Evolutionary conservation across 345 rosid species (phyloP), one percentile per base, ranked within the genome.

Genomic region (Arabis alpina): DNA sequence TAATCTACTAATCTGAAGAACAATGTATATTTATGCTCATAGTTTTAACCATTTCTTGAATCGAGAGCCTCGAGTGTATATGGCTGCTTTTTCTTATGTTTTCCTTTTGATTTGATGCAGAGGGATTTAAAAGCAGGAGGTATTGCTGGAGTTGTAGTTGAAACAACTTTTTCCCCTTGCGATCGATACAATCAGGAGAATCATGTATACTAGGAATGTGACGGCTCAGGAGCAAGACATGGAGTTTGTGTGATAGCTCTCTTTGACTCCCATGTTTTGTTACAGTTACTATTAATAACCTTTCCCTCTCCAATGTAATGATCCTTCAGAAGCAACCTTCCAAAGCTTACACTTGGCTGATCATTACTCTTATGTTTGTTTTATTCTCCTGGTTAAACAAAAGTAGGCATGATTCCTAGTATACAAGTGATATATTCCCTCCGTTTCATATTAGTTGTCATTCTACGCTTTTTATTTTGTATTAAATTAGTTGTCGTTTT

Each of bases 131-230:
- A 90, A 70, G 98, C 97, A 25, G 98, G 98, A 76, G 97, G 98
- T 64, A 79, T 92, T 32, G 93, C 97, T 78, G 98, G 97, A 60
- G 96, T 87, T 78, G 97, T 90, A 43, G 98, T 91, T 70, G 98
- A 93, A 77, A 86, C 96, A 19, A 92, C 93, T 61, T 82, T 93
- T 42, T 93, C 90, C 74, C 98, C 0, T n/a, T n/a, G 23, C 97
- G 14, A 85, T 93, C 66, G 98, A 90, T 75, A 93, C 98, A 0
- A 87, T 93, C 71, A 93, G 88, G 85, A 93, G 23, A 19, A 19
- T 19, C 23, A 19, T 19, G 23, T 19, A 1, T 19, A 19, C 23
- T 19, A 19, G 23, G 23, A 19, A 19, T 19, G 23, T 19, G 23
- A 19, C 23, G 23, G 23, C 23, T 19, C 23, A 19, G 23, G 23